Evolutionary conservation across 148 eudicot species (phyloP).

Genomic region (Vaccinium corymbosum): DNA sequence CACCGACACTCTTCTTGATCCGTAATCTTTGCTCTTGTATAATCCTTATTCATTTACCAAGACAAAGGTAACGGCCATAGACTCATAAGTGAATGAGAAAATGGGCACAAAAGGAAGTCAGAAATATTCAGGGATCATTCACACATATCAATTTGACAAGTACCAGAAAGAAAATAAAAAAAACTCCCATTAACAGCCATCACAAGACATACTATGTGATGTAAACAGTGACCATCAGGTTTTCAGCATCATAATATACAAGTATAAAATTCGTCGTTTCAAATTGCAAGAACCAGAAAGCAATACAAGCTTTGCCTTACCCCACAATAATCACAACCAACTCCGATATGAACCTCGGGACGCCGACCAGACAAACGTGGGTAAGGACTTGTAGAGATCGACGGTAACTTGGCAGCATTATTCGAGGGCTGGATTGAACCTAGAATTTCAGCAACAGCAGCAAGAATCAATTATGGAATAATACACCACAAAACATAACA

Average conservation of each 20-base stretch:
- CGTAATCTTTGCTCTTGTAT: neutral
- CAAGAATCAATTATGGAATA: neutral
- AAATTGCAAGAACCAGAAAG: neutral
- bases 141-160: neutral
- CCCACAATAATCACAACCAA: constrained; percentile 77
- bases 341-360: constrained; percentile 37
- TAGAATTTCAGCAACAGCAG: constrained; percentile 18
- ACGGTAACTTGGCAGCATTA: constrained; percentile 7
- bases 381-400: constrained; percentile 5
- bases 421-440: constrained; percentile 21
- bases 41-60: neutral
- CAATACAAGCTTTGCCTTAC: constrained; percentile 25
- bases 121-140: neutral
- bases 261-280: neutral
- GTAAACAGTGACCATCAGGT: neutral
- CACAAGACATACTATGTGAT: no score
- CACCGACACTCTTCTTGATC: neutral
- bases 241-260: neutral
- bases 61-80: no score
- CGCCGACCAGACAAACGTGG: constrained; percentile 39
- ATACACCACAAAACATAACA: neutral
- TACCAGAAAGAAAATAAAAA: no score
- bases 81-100: no score
- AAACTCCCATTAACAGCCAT: neutral
- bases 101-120: neutral